Conservation (phyloP, 352 stramenopile species). For the Globisporangium nagaii region DNA sequence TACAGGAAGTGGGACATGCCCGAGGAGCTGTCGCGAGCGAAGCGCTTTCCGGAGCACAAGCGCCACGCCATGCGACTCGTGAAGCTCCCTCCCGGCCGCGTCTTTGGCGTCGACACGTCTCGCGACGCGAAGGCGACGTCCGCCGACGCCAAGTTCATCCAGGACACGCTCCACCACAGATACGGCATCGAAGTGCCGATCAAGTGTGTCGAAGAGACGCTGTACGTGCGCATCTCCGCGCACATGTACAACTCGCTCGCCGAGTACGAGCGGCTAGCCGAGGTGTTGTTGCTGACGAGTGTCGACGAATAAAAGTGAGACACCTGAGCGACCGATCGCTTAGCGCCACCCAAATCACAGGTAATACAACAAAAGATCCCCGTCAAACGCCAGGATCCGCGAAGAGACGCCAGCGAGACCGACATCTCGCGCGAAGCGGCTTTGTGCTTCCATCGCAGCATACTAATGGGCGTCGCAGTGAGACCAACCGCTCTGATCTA, state of each 20-base stretch:
- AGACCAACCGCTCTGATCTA: neutral
- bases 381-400: neutral
- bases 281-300: conserved; percentile 11
- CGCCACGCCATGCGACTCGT: conserved; percentile 74
- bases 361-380: neutral
- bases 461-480: neutral
- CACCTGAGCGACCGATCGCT: no score
- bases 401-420: neutral
- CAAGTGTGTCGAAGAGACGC: conserved; percentile 82
- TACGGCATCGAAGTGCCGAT: conserved; percentile 90
- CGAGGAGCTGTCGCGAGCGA: conserved; percentile 24
- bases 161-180: conserved; percentile 82
- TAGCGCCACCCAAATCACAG: neutral
- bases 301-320: no score
- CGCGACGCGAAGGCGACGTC: conserved; percentile 47
- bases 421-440: neutral
- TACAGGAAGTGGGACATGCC: conserved; percentile 54
- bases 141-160: conserved; percentile 85
- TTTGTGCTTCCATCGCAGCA: neutral
- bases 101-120: conserved; percentile 41
- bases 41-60: conserved; percentile 45
- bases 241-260: conserved; percentile 90
- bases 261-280: conserved; percentile 78
- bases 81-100: conserved; percentile 37
- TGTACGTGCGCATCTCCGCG: conserved; percentile 89